Conservation (phyloP, 1,284 basidiomycete genomes). For the Neonothopanus nambi region DNA sequence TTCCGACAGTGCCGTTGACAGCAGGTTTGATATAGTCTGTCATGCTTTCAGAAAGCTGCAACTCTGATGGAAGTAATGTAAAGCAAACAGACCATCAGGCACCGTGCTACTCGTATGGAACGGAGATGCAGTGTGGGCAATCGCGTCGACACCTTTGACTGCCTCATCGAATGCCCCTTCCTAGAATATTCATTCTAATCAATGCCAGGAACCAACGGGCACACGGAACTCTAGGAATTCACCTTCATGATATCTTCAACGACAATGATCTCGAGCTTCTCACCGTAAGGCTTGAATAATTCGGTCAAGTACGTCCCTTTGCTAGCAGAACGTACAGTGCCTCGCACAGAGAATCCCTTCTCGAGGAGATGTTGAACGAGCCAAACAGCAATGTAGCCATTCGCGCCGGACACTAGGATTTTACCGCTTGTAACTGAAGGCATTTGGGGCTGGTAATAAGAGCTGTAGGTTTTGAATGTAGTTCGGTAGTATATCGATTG, state of each 20-base stretch:
- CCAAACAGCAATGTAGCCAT: conserved; percentile 44
- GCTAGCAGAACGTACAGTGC: conserved; percentile 51
- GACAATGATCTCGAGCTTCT: conserved; percentile 50
- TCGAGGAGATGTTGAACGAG: conserved; percentile 39
- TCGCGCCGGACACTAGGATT: conserved; percentile 41
- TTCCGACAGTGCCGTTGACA: conserved; percentile 57
- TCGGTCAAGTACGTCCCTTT: conserved; percentile 53
- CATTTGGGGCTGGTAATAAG: neutral
- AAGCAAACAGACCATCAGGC: conserved; percentile 11
- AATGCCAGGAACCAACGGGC: conserved; percentile 36
- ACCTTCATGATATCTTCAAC: conserved; percentile 59
- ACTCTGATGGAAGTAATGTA: neutral
- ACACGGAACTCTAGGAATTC: conserved; percentile 7
- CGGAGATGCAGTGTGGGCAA: conserved; percentile 30
- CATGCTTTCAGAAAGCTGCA: neutral
- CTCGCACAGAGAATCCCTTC: conserved; percentile 49
- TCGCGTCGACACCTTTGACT: conserved; percentile 30
- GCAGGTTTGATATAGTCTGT: conserved; percentile 61
- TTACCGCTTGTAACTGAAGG: conserved; percentile 17
- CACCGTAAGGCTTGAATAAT: conserved; percentile 45
- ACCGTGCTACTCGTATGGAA: conserved; percentile 19
- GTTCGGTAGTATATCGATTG: too few relatives aligned
- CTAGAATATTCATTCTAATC: conserved; percentile 26
- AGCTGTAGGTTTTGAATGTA: too few relatives aligned
- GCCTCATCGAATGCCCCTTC: conserved; percentile 34